Conservation (phyloP, 1,139 yeast species). For the Suhomyces maxii region DNA sequence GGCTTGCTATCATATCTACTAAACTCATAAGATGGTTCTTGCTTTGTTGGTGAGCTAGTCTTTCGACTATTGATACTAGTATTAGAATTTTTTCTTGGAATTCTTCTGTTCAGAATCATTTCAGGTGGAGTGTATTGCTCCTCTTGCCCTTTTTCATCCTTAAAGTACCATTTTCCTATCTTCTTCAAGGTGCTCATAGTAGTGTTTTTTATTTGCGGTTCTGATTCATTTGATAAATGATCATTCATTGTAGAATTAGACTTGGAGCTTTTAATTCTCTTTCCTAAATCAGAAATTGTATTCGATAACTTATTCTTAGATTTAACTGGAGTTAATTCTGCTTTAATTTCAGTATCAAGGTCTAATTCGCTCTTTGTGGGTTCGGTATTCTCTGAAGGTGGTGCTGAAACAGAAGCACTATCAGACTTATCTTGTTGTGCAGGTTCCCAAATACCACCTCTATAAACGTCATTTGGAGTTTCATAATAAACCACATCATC, state of each 20-base stretch:
- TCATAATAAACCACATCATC: constrained; percentile 79
- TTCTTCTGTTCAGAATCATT: constrained; percentile 61
- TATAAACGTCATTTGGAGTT: constrained; percentile 64
- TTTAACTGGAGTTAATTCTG: not conserved
- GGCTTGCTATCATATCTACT: constrained; percentile 5
- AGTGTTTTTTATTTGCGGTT: constrained; percentile 6
- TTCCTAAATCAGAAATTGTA: constrained; percentile 39
- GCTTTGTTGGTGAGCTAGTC: constrained; percentile 2
- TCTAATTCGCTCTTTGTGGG: too few relatives aligned
- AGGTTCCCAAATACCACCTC: constrained; percentile 92
- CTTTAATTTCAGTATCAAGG: not conserved
- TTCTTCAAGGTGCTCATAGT: constrained; percentile 49
- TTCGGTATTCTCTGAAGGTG: constrained; percentile 3
- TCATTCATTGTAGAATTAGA: constrained; percentile 2
- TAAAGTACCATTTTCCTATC: constrained; percentile 70
- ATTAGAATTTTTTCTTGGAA: constrained; percentile 26
- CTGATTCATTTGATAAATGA: not conserved
- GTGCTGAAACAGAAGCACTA: constrained; percentile 2
- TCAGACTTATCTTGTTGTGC: constrained; percentile 7
- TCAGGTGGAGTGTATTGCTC: constrained; percentile 54
- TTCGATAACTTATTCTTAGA: constrained; percentile 18
- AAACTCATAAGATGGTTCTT: constrained; percentile 17
- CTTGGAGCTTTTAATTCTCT: constrained; percentile 20
- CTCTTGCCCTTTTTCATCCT: constrained; percentile 39
- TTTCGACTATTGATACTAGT: constrained; percentile 3